These are phyloP conservation scores for Monosporascus sp. DNA, from an alignment of 2,329 filamentous ascomycete species.

Conservation along the genomic window DNA sequence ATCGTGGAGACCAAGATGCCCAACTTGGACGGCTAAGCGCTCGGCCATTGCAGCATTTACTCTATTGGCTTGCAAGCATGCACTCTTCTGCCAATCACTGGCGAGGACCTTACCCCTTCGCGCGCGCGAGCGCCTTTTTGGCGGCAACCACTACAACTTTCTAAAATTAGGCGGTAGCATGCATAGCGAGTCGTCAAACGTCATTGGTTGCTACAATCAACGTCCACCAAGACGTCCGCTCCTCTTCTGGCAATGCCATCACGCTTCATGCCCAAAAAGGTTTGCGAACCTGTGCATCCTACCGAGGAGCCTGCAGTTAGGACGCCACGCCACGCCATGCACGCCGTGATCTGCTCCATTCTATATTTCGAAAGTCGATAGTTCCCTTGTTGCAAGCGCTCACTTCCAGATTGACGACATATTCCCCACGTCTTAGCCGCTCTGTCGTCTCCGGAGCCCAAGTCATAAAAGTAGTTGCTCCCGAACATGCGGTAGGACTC, in stretches of 20 bases:
- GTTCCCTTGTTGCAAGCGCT: slow-evolving; percentile 21
- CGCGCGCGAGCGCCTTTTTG: slow-evolving; percentile 20
- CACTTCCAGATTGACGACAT: slow-evolving; percentile 12
- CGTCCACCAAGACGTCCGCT: slow-evolving; percentile 15
- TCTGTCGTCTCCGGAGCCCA: slow-evolving; percentile 12
- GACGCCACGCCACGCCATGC: slow-evolving; percentile 19
- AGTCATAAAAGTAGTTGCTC: slow-evolving; percentile 25
- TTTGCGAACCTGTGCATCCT: slow-evolving; percentile 17
- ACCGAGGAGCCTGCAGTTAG: slow-evolving; percentile 17
- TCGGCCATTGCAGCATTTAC: slow-evolving; percentile 14
- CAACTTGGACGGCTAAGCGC: slow-evolving; percentile 24
- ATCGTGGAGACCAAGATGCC: slow-evolving; percentile 11
- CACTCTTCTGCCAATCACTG: slow-evolving; percentile 19
- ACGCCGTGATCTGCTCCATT: slow-evolving; percentile 14
- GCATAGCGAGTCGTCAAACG: slow-evolving; percentile 4
- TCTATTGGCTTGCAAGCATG: slow-evolving; percentile 21
- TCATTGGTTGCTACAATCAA: slow-evolving; percentile 21
- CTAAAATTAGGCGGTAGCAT: slow-evolving; percentile 24
- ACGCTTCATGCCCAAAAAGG: slow-evolving; percentile 21
- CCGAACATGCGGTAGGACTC: slow-evolving; percentile 18
- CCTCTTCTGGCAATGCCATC: slow-evolving; percentile 17
- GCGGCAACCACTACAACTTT: slow-evolving; percentile 13
- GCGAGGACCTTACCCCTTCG: slow-evolving; percentile 10
- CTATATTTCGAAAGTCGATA: slow-evolving; percentile 7
- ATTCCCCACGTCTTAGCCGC: slow-evolving; percentile 23